Evolutionary conservation across 345 rosid genomes (phyloP), one percentile per base, ranked within the genome.

Genomic region (Aquilaria yunnanensis): DNA sequence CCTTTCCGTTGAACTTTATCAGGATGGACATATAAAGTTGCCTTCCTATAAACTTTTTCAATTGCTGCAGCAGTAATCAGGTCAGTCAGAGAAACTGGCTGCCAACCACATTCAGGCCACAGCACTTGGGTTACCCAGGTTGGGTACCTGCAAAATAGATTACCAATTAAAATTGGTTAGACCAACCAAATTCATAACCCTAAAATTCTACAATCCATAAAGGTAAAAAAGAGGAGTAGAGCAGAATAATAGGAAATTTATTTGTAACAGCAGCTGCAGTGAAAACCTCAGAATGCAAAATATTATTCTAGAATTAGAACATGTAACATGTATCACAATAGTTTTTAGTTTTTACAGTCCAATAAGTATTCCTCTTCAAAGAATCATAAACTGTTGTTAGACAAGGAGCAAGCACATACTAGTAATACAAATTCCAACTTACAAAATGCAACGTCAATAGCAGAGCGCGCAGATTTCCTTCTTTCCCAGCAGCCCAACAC

Each of bases 1-100:
- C 99, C 97, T 74, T 90, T 94, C 78, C 88, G 99, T 70, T 91
- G 97, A 69, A 91, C 99, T 84, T 95, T 95, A 62, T 95, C 97
- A n/a, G 99, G 99, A 74, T 95, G 97, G 58, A 95, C 81, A 67
- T 69, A 84, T 59, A 91, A 63, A 8, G 87, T 77, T 71, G 97
- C 94, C 83, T 83, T 95, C 62, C 87, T 81, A 65, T 87, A 95
- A 2, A 87, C 94, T 63, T 91, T 91, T 77, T 91, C 91, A 50
- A 95, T 97, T 9, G 96, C 80, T 29, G 81, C 14, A 51, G 97
- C 83, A 64, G 97, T 86, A 60, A 91, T 89, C 75, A 95, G 74
- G n/a, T n/a, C n/a, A n/a, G 81, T 95, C 97, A 95, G 67, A 9
- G 96, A 79, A 74, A 87, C 81, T 32, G 96, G 75, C 56, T 85